Percentiles rank a stretch among this genome's conserved stretches.
Conservation (phyloP, 2,329 filamentous ascomycete species). For the Paracamarosporium sp. region DNA sequence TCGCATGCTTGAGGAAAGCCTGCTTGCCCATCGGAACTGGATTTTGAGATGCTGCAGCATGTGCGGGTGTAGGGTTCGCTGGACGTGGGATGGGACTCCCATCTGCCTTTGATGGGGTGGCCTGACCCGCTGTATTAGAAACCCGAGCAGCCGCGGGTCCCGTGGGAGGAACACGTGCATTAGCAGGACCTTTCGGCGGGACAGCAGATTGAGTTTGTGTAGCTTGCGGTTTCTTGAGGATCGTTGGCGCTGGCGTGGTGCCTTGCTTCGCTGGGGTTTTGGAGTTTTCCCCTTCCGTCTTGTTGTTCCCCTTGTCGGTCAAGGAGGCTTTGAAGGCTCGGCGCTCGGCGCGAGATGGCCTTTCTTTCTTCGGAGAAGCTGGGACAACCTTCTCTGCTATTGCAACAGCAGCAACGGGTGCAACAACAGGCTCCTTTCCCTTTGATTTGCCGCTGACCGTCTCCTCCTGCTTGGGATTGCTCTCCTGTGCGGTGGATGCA, state of each 20-base stretch:
- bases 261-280: conserved; percentile 36
- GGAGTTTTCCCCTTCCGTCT: conserved; percentile 24
- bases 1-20: conserved; percentile 64
- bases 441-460: conserved; percentile 33
- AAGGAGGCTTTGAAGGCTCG: conserved; percentile 46
- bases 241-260: conserved; percentile 38
- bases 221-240: conserved; percentile 48
- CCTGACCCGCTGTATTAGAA: conserved; percentile 20
- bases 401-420: conserved; percentile 18
- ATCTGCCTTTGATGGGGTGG: conserved; percentile 23
- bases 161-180: conserved; percentile 34
- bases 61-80: conserved; percentile 20
- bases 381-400: conserved; percentile 34
- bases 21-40: conserved; percentile 57
- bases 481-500: conserved; percentile 27
- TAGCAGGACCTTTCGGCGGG: conserved; percentile 39
- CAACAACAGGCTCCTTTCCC: conserved; percentile 30
- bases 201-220: conserved; percentile 26
- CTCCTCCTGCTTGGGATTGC: conserved; percentile 31
- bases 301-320: conserved; percentile 41
- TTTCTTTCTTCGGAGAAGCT: conserved; percentile 46
- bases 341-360: conserved; percentile 46
- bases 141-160: conserved; percentile 36
- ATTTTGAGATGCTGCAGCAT: conserved; percentile 21
- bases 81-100: conserved; percentile 10